Evolutionary conservation across 2,329 filamentous ascomycete species (phyloP).

Genomic region (Parastagonospora nodorum): DNA sequence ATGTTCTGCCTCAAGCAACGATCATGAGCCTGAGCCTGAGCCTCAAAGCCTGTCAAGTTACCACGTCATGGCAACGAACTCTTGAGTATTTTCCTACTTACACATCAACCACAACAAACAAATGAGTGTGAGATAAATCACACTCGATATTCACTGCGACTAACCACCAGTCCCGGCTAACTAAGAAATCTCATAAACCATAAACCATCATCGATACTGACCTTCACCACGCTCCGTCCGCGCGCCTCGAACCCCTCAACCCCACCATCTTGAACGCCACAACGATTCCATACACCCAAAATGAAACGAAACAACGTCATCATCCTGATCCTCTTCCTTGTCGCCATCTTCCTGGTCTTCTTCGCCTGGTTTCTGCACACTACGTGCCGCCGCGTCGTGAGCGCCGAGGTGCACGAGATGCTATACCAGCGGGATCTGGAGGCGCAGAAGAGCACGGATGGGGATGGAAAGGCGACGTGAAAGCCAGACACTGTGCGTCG

Average conservation of each 20-base stretch:
- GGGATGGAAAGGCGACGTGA: not conserved
- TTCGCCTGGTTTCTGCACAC: constrained; percentile 22
- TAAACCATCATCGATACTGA: too few species aligned
- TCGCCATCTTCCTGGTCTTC: constrained; percentile 17
- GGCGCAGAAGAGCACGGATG: not conserved
- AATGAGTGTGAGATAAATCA: too few species aligned
- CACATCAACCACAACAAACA: too few species aligned
- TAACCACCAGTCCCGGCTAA: too few species aligned
- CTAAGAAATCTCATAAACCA: too few species aligned
- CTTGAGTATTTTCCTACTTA: too few species aligned
- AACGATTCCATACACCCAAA: not conserved
- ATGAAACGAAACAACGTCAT: constrained; percentile 13
- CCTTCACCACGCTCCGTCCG: not conserved
- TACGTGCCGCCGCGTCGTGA: constrained; percentile 17
- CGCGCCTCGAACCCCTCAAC: not conserved
- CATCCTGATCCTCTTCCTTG: constrained; percentile 16
- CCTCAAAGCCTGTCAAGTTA: too few species aligned
- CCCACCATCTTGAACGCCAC: not conserved
- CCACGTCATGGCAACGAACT: too few species aligned
- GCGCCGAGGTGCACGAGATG: constrained; percentile 17
- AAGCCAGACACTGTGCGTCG: not conserved
- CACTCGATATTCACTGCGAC: too few species aligned
- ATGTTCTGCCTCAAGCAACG: too few species aligned
- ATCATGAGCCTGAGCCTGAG: too few species aligned
- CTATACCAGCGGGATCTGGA: constrained; percentile 4